Base-by-base conservation (phyloP, 1,284 basidiomycete species). In the Boletellus sp. region DNA sequence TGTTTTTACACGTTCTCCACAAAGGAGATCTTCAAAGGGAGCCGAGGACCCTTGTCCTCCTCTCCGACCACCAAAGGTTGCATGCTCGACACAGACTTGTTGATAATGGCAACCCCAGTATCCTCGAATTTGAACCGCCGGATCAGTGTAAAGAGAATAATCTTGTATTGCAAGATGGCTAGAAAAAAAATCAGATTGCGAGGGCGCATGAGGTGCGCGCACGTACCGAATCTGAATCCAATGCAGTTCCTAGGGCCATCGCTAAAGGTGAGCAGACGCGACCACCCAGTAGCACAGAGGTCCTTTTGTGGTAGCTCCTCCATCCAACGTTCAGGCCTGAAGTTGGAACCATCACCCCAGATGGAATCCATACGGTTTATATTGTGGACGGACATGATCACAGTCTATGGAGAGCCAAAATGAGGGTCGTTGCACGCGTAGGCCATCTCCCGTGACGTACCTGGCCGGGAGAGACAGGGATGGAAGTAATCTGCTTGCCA, bases 111-210 rank as follows among this genome's bases (percentile, higher is more conserved):
- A 6, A 23, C 49, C 1, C 36, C 27, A 3, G 19, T 11, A 2
- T 52, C 48, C 19, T 39, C 49, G 14, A 46, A 50, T 16, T 32
- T 25, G 33, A 50, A 50, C 10, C 16, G 36, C 27, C 32, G 36
- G 11, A 36, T 11, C 5, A 50, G 43, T 22, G 49, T 49, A 2
- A 45, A 35, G 14, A 39, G 36, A 19, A 51, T 51, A 9, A 52
- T 36, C 27, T 46, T 51, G 36, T 51, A 51, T n/a, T 51, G 49
- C 22, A 50, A 26, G n/a, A 50, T 39, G 16, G 41, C 49, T 50
- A 14, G 20, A 33, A 16, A 2, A 22, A 29, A 14, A 14, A 14
- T 29, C 14, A 29, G 27, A 14, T 14, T 14, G 13, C 13, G 13
- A 11, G 27, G n/a, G n/a, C 7, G n/a, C 5, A 8, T 2, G 13